Evolutionary conservation across 345 rosid genomes (phyloP), one percentile per base, ranked within the genome.

Genomic region (Pistacia vera): DNA sequence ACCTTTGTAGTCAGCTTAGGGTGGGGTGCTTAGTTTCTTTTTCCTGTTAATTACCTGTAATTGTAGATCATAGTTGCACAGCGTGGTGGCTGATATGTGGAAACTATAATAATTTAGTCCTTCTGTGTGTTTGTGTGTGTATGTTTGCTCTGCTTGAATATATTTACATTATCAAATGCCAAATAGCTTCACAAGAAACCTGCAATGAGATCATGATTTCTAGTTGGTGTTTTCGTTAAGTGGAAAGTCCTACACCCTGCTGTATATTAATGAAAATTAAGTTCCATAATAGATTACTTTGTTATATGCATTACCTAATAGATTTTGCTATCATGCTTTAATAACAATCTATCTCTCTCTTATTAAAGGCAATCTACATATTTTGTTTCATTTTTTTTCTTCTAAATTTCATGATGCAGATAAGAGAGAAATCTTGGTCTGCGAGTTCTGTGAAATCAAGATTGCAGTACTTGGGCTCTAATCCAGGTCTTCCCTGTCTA

Each of bases 361-460:
- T 41, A 5, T 5, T 6, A 41, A 41, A 5, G 8, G 46, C 46
- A 44, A 56, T 10, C 25, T 82, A 20, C 66, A 17, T 81, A 13
- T 18, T 55, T 48, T 49, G 67, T 8, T 66, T 72, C n/a, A 72
- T 63, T 52, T 65, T 36, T 13, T 36, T 60, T n/a, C n/a, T 54
- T 54, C 22, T 22, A 22, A 14, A 38, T 36, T 58, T 48, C 48
- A 44, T 79, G 35, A 54, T 85, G 82, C 88, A 95, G 99, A 85
- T 85, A 80, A 83, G 97, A 77, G 93, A 93, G 81, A 90, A 84
- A 77, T 90, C 92, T 70, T 93, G 96, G 99, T 87, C 82, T 79
- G 91, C 87, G 73, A 83, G 87, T 85, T 95, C 95, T 46, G 22
- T 81, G 58, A 90, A 78, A 77, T 93, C 95, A 70, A 88, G 96